Conservation (phyloP, 345 rosid genomes). For the Excoecaria cochinchinensis region DNA sequence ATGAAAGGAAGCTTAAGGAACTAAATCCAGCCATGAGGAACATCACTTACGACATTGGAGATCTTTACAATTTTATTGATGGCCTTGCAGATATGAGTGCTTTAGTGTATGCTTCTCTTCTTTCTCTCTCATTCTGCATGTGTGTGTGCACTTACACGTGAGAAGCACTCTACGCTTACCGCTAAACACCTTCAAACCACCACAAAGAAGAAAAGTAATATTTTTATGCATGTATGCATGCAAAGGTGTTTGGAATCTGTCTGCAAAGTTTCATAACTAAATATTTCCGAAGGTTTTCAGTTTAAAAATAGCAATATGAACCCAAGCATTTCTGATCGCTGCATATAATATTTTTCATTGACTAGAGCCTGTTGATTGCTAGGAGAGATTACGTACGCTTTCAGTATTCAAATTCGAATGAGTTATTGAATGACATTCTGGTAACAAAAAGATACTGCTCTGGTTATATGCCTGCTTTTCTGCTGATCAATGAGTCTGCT, state of each 20-base stretch:
- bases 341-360: neutral
- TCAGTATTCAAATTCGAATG: neutral
- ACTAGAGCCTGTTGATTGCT: neutral
- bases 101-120: constrained; percentile 56
- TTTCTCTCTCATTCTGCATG: constrained; percentile 21
- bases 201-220: neutral
- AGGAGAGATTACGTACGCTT: neutral
- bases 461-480: neutral
- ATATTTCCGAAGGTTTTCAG: neutral
- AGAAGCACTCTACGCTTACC: neutral
- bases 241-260: too few relatives aligned
- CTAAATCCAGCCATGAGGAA: constrained; percentile 69
- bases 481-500: neutral
- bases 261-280: neutral
- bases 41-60: constrained; percentile 70
- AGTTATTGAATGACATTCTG: neutral
- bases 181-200: neutral
- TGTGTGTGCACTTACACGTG: neutral
- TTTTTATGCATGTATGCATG: neutral
- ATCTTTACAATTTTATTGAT: constrained; percentile 83
- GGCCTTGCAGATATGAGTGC: constrained; percentile 93
- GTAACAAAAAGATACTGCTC: neutral
- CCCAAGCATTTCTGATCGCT: neutral
- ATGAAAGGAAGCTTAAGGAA: constrained; percentile 84
- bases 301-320: neutral